Percentiles rank a stretch among this genome's conserved stretches.
These are phyloP conservation scores for Wickerhamiella galacta DNA, from an alignment of 805 yeast genomes.

Conservation along the genomic window DNA sequence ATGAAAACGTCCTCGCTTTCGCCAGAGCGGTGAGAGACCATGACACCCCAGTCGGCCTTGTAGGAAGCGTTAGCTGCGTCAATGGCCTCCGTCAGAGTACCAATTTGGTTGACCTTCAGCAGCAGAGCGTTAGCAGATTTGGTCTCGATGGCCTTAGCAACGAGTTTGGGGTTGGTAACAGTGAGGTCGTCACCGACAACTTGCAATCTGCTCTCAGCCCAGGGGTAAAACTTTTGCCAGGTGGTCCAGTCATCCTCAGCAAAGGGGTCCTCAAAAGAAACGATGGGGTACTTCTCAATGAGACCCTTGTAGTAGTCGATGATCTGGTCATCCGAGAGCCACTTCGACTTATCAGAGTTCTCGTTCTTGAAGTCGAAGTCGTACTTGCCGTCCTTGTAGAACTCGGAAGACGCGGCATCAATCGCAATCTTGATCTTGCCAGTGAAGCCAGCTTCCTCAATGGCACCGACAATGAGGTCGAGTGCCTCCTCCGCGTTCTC, in stretches of 20 bases:
- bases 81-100: constrained; percentile 90
- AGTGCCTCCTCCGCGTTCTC: constrained; percentile 92
- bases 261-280: constrained; percentile 96
- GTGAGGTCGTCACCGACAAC: constrained; percentile 97
- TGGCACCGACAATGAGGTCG: constrained; percentile 81
- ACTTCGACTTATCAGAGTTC: constrained; percentile 71
- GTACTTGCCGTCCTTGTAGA: constrained; percentile 92
- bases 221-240: constrained; percentile 73
- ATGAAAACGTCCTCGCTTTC: constrained; percentile 98
- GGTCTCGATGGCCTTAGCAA: constrained; percentile 89
- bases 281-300: constrained; percentile 86
- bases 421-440: constrained; percentile 85
- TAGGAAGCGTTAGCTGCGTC: constrained; percentile 91
- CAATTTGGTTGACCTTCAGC: constrained; percentile 97
- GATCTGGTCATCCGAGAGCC: constrained; percentile 79
- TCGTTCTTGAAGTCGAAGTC: constrained; percentile 99
- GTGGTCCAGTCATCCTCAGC: constrained; percentile 99
- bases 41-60: constrained; percentile 97
- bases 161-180: constrained; percentile 90
- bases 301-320: constrained; percentile 70
- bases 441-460: constrained; percentile 86
- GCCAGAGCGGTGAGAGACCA: constrained; percentile 99
- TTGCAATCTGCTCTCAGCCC: constrained; percentile 41
- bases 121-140: constrained; percentile 89
- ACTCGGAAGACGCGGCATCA: constrained; percentile 96